Evolutionary conservation across 2,329 filamentous ascomycete genomes (phyloP).

Genomic region (Hypoxylon sp.): DNA sequence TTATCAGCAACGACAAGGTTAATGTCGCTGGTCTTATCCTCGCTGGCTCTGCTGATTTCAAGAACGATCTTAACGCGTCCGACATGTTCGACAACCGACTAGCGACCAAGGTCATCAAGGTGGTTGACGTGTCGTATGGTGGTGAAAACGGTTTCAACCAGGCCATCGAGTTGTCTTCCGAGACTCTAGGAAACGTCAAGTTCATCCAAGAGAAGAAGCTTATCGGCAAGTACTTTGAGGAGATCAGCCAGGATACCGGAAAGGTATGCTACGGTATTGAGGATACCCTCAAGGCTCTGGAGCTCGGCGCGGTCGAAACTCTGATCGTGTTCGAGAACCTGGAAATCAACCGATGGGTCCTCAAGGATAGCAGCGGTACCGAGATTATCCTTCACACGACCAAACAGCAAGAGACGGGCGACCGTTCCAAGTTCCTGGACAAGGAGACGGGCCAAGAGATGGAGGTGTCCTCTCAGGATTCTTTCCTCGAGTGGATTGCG

Average conservation of each 20-base stretch:
- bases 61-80: conserved; percentile 97
- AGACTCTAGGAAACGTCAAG: conserved; percentile 98
- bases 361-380: conserved; percentile 78
- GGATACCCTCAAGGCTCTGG: conserved; percentile 94
- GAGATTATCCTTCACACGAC: conserved; percentile 86
- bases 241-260: conserved; percentile 97
- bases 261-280: conserved; percentile 98
- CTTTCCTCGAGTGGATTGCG: conserved; percentile 99
- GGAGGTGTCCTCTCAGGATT: conserved; percentile 86
- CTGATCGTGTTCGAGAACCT: conserved; percentile 98
- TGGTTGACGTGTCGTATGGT: conserved; percentile 98
- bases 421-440: conserved; percentile 90
- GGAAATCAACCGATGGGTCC: conserved; percentile 88
- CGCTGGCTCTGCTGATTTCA: conserved; percentile 98
- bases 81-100: conserved; percentile 96
- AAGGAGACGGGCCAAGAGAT: conserved; percentile 96
- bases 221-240: conserved; percentile 98
- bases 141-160: conserved; percentile 99
- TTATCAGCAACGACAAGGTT: conserved; percentile 97
- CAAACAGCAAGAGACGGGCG: conserved; percentile 78
- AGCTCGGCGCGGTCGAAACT: conserved; percentile 92
- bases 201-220: conserved; percentile 99
- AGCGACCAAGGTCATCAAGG: conserved; percentile 96
- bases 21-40: conserved; percentile 96
- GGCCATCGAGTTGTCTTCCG: conserved; percentile 92